These are phyloP conservation scores for Solanum phureja DNA, from an alignment of 257 asterid species.

Conservation along the genomic window DNA sequence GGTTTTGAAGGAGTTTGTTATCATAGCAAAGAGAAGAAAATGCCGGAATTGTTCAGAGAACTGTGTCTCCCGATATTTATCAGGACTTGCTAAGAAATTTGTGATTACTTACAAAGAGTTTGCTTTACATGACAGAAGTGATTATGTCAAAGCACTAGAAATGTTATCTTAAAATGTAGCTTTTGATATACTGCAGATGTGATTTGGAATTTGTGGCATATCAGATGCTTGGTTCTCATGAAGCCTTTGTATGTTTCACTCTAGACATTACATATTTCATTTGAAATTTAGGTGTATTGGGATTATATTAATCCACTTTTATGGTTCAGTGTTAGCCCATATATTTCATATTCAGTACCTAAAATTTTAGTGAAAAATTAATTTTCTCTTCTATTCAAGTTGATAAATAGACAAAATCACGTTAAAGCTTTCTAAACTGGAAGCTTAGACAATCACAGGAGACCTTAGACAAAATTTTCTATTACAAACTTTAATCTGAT, in stretches of 20 bases:
- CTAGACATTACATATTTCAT: too few species aligned
- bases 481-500: background rate
- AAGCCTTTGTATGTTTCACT: too few species aligned
- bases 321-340: too few species aligned
- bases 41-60: background rate
- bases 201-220: too few species aligned
- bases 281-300: too few species aligned
- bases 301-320: too few species aligned
- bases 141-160: background rate
- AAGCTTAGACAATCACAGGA: background rate
- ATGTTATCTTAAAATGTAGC: background rate
- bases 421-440: background rate
- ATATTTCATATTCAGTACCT: too few species aligned
- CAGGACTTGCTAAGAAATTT: background rate
- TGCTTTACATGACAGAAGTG: background rate
- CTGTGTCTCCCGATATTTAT: background rate
- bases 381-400: background rate
- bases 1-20: background rate
- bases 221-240: too few species aligned
- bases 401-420: background rate
- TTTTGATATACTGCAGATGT: too few species aligned
- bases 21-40: background rate
- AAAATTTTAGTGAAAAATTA: background rate
- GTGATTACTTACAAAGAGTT: background rate
- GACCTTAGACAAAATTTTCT: background rate